Evolutionary conservation across 2,329 filamentous ascomycete genomes (phyloP).

Genomic region (Neopestalotiopsis sp.): DNA sequence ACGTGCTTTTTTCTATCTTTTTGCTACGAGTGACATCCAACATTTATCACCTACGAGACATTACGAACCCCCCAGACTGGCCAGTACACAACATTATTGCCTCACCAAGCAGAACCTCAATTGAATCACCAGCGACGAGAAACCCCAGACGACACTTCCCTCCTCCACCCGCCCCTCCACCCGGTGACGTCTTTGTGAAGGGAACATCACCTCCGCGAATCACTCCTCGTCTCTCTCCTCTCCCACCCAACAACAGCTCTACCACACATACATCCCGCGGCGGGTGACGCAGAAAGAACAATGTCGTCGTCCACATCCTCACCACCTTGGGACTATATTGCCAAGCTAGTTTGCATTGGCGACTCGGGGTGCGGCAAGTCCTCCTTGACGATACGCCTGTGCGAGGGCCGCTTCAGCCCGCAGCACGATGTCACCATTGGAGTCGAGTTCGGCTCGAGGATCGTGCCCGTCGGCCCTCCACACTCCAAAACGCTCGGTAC

Average conservation of each 20-base stretch:
- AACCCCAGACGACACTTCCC: neutral
- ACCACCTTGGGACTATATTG: constrained; percentile 96
- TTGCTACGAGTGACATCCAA: neutral
- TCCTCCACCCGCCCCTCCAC: neutral
- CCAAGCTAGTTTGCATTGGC: constrained; percentile 97
- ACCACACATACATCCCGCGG: neutral
- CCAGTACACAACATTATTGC: neutral
- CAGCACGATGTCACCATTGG: constrained; percentile 98
- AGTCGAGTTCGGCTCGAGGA: constrained; percentile 92
- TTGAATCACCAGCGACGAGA: neutral
- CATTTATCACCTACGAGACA: neutral
- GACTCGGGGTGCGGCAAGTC: constrained; percentile 97
- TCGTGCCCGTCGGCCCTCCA: constrained; percentile 88
- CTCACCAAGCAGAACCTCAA: neutral
- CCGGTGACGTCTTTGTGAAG: neutral
- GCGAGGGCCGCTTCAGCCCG: constrained; percentile 92
- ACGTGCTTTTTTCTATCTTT: neutral
- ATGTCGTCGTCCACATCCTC: constrained; percentile 57
- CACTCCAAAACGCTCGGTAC: constrained; percentile 59
- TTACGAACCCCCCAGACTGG: neutral
- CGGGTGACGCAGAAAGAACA: neutral
- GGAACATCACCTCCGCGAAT: neutral
- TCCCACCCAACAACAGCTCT: neutral
- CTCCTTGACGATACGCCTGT: constrained; percentile 90
- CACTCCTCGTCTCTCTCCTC: constrained; percentile 9